Evolutionary conservation across 2,329 filamentous ascomycete species (phyloP).

Genomic region (Aspergillus brunneoviolaceus): DNA sequence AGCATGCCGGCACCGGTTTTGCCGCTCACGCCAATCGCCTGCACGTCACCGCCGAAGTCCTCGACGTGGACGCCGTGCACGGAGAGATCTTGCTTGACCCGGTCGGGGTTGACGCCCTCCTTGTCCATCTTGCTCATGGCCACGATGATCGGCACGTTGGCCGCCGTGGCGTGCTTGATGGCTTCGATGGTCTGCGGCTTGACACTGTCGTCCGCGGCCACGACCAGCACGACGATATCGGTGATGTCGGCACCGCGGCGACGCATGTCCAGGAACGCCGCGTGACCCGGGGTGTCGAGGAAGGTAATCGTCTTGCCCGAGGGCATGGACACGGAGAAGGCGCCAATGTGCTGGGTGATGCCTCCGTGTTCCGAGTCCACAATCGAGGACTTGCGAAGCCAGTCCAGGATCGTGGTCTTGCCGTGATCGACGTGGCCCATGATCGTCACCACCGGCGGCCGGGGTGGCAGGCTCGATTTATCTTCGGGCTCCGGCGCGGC

Average conservation of each 20-base stretch:
- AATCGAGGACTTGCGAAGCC: constrained; percentile 86
- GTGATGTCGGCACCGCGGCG: constrained; percentile 94
- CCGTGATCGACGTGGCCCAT: constrained; percentile 99
- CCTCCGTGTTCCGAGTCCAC: constrained; percentile 90
- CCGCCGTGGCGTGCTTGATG: constrained; percentile 83
- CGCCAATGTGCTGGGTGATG: constrained; percentile 97
- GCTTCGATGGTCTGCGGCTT: constrained; percentile 97
- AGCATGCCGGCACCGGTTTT: constrained; percentile 92
- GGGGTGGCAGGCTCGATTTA: constrained; percentile 63
- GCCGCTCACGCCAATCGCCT: constrained; percentile 86
- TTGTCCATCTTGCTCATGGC: constrained; percentile 98
- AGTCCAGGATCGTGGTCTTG: constrained; percentile 95
- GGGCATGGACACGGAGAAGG: constrained; percentile 86
- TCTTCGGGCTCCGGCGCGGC: constrained; percentile 69
- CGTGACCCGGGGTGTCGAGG: constrained; percentile 93
- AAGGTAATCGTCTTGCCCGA: constrained; percentile 91
- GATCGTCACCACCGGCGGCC: constrained; percentile 94
- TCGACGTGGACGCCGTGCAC: constrained; percentile 85
- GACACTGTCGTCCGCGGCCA: constrained; percentile 94
- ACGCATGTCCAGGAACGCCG: constrained; percentile 93
- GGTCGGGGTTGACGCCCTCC: constrained; percentile 73
- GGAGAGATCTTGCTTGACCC: constrained; percentile 84
- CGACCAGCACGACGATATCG: constrained; percentile 92
- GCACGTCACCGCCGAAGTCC: constrained; percentile 91
- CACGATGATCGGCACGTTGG: constrained; percentile 92